These are phyloP conservation scores for Nicotiana knightiana DNA, from an alignment of 257 asterid genomes.

Conservation along the genomic window DNA sequence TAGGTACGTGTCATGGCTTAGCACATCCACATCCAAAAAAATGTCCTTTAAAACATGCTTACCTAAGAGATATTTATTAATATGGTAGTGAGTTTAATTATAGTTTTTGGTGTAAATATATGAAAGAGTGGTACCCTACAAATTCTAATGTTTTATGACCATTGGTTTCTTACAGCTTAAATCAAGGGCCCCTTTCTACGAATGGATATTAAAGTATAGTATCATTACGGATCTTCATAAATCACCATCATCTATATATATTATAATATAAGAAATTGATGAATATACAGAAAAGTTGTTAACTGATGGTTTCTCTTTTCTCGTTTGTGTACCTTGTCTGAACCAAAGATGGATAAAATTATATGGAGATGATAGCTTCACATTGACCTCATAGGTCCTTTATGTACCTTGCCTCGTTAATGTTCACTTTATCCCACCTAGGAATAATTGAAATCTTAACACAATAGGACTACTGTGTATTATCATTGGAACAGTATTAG, in stretches of 20 bases:
- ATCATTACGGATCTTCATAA: neutral
- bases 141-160: neutral
- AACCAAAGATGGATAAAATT: neutral
- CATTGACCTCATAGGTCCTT: neutral
- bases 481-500: neutral
- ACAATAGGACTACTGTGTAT: neutral
- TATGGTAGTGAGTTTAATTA: neutral
- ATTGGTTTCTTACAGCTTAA: neutral
- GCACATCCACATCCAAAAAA: neutral
- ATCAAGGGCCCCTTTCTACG: constrained; percentile 7
- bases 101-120: neutral
- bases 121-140: neutral
- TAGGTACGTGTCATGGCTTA: neutral
- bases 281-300: neutral
- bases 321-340: neutral
- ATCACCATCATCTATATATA: neutral
- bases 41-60: neutral
- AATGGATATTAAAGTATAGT: neutral
- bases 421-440: neutral
- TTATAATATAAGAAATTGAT: neutral
- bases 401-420: neutral
- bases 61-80: neutral
- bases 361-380: neutral
- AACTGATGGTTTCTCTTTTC: neutral
- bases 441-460: neutral